phyloP scores from a whole-genome alignment of 2,329 filamentous ascomycete genomes.

The Dactylellina drechsleri region DNA sequence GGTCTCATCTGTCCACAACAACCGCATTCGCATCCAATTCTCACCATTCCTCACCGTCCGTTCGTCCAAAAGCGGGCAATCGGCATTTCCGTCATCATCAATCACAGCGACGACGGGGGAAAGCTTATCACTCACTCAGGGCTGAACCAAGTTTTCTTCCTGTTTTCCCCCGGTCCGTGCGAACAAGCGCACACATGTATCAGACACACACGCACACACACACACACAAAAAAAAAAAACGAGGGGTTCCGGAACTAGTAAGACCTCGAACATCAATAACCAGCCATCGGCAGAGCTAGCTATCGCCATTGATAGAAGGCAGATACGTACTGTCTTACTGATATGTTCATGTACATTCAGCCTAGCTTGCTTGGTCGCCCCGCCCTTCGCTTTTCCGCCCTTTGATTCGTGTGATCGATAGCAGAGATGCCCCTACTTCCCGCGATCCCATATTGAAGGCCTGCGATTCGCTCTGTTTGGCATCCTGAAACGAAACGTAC shows the following conservation, averaged over 20 bases:
- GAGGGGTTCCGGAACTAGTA: constrained; percentile 30
- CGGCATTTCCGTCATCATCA: constrained; percentile 20
- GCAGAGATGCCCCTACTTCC: not conserved
- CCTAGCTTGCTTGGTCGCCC: constrained; percentile 1
- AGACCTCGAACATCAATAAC: constrained; percentile 16
- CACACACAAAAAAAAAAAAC: constrained; percentile 3
- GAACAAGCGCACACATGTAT: constrained; percentile 12
- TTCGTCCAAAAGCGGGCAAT: constrained; percentile 8
- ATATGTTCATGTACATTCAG: constrained; percentile 1
- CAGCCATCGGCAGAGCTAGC: constrained; percentile 19
- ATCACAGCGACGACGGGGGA: constrained; percentile 5
- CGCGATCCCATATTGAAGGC: not conserved
- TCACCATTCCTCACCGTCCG: not conserved
- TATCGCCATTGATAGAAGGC: constrained; percentile 12
- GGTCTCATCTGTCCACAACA: not conserved
- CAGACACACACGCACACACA: constrained; percentile 2
- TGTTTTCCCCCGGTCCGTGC: constrained; percentile 22
- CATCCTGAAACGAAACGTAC: constrained; percentile 10
- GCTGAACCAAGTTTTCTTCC: constrained; percentile 33
- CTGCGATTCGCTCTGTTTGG: constrained; percentile 11
- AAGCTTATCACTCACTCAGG: constrained; percentile 41
- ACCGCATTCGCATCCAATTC: not conserved
- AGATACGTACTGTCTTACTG: constrained; percentile 3
- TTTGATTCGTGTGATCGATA: not conserved
- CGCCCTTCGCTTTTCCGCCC: not conserved